Evolutionary conservation across 2,329 filamentous ascomycete species (phyloP), one percentile per base, ranked within the genome.

Genomic region (Orbilia brochopaga): DNA sequence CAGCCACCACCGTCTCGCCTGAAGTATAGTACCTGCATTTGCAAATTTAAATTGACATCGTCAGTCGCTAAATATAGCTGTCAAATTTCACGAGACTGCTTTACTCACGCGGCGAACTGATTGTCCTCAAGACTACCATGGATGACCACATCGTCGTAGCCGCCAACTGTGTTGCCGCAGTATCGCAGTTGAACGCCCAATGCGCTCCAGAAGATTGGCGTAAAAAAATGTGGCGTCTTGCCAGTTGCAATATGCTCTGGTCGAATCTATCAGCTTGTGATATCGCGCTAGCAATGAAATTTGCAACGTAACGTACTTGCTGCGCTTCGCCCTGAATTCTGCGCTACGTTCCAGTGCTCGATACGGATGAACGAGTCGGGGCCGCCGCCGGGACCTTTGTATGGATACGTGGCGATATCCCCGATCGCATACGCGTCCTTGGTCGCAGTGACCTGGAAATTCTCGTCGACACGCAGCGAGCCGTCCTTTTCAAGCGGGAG

Each of bases 291-390:
- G 40, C 7, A 37, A 35, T 6, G 51, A 35, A 8, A 2, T n/a
- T 6, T 23, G 13, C 5, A 23, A n/a, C 23, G 23, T 21, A 10
- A 52, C 67, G n/a, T 55, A 72, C 67, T 72, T 15, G 92, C 94
- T 0, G 89, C 93, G 23, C 85, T 84, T 48, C 93, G 90, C 1
- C 94, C 94, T 1, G 90, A 84, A 77, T 97, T 97, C 78, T 97
- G 94, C 2, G 94, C 94, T 1, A 99, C 94, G 80, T 97, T 93
- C 94, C 94, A 99, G 79, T 99, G 94, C 83, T 99, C 94, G 78
- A 97, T 97, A 74, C 94, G 88, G 0, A 65, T 56, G 17, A 55
- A 35, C 6, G 17, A 85, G 84, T 50, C 83, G 84, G 73, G 90
- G 15, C 89, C 84, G 24, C 91, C 89, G 23, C 90, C 92, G 0